Base-by-base conservation (phyloP, 2,329 filamentous ascomycete genomes). In the Cercospora nicotianae region DNA sequence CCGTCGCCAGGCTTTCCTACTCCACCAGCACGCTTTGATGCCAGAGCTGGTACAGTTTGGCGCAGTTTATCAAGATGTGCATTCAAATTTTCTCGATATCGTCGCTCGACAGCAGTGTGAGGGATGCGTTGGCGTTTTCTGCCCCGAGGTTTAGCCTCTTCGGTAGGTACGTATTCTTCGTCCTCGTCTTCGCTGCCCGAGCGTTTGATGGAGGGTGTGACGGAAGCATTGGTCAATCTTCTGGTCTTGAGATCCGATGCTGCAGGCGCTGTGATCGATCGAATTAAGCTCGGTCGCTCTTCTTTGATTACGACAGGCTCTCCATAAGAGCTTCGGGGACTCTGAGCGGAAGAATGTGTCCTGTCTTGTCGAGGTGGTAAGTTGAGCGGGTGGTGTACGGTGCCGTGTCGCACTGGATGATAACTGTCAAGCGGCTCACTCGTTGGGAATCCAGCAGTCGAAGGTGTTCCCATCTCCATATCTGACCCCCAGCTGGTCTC, bases 11-110 rank as follows among this genome's bases (percentile, higher is more conserved):
- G 42, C 60, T 70, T 71, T 18, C 66, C 65, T 20, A 48, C 65
- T 28, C 65, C 71, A 33, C 67, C 69, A 18, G 65, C 58, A 60
- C 68, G 70, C 60, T 67, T 74, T 20, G 69, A 69, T 20, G 75
- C 75, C 39, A 78, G 63, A 4, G 73, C 68, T 4, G 77, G 76
- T 16, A 79, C 74, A 4, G 74, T 74, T 60, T 75, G 70, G 28
- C 77, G 74, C 6, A 79, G 71, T 30, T 75, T 74, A 36, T 78
- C 76, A 30, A 79, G 73, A 63, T 79, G 77, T 8, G 74, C 71
- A 60, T 79, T 79, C 28, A 79, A 72, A 51, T 78, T 79, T 67
- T 79, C 77, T 9, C 78, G 71, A 69, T 79, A 79, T 55, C 78
- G 73, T 33, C 77, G 73, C 67, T 79, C 77, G 31, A 76, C 75